These are phyloP conservation scores for Zygotorulaspora sp. DNA, from an alignment of 805 yeast genomes.

Conservation along the genomic window DNA sequence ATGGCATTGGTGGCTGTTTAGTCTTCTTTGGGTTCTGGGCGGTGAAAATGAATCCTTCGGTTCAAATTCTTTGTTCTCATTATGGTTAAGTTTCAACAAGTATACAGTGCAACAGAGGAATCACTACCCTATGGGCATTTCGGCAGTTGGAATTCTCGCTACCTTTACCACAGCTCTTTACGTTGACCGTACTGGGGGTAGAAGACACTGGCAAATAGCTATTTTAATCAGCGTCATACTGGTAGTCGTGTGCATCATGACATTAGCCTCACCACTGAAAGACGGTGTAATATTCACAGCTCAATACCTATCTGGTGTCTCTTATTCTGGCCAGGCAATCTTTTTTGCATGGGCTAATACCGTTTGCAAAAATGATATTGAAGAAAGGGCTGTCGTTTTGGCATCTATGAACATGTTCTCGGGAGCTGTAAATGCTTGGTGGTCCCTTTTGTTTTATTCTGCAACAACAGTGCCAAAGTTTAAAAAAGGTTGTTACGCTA, in stretches of 20 bases:
- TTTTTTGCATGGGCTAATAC: conserved; percentile 57
- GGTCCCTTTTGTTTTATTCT: conserved; percentile 47
- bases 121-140: conserved; percentile 47
- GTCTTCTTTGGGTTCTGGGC: conserved; percentile 45
- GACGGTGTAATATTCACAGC: conserved; percentile 41
- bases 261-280: conserved; percentile 37
- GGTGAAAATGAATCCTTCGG: conserved; percentile 43
- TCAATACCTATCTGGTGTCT: conserved; percentile 46
- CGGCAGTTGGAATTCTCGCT: conserved; percentile 42
- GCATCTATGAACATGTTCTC: conserved; percentile 59
- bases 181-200: conserved; percentile 37
- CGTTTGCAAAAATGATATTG: conserved; percentile 48
- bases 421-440: conserved; percentile 55
- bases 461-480: conserved; percentile 48
- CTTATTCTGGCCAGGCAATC: conserved; percentile 51
- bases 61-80: conserved; percentile 40
- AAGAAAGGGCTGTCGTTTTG: conserved; percentile 54
- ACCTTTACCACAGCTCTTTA: conserved; percentile 40
- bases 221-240: conserved; percentile 39
- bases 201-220: conserved; percentile 45
- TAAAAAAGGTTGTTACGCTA: conserved; percentile 48
- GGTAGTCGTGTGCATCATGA: conserved; percentile 41
- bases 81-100: conserved; percentile 38
- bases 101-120: conserved; percentile 42
- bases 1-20: conserved; percentile 52